phyloP scores from a whole-genome alignment of 441 rosid genomes.

The Populus hybrid region DNA sequence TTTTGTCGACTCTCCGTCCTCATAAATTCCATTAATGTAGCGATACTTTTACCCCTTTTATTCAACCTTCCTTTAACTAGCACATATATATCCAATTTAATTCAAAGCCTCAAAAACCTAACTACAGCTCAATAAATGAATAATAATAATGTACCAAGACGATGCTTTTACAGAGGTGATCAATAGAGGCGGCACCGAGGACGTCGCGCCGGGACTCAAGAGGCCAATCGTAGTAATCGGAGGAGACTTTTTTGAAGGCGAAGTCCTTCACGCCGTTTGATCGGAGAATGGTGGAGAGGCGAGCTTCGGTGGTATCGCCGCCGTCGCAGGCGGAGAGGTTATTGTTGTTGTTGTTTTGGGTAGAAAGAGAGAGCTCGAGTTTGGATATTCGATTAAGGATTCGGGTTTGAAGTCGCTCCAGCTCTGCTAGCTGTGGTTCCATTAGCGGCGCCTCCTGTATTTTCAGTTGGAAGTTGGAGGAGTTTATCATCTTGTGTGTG shows the following conservation, averaged over 20 bases:
- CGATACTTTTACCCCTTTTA: background rate
- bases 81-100: background rate
- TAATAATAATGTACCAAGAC: slow-evolving; percentile 53
- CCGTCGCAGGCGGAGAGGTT: background rate
- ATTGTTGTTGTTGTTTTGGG: slow-evolving; percentile 10
- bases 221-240: slow-evolving; percentile 72
- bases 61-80: background rate
- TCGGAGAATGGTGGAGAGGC: slow-evolving; percentile 65
- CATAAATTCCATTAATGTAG: background rate
- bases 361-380: slow-evolving; percentile 40
- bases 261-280: slow-evolving; percentile 54
- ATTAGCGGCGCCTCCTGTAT: slow-evolving; percentile 13
- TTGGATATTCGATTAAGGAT: slow-evolving; percentile 52
- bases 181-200: slow-evolving; percentile 65
- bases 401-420: slow-evolving; percentile 53
- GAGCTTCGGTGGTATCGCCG: slow-evolving; percentile 42
- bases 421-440: slow-evolving; percentile 48
- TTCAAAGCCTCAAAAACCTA: background rate
- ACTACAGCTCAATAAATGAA: background rate
- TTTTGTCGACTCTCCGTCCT: background rate
- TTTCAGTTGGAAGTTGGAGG: background rate
- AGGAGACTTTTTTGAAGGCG: slow-evolving; percentile 51
- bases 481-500: background rate
- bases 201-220: slow-evolving; percentile 64
- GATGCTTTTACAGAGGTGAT: slow-evolving; percentile 94